These are phyloP conservation scores for Ceriops tagal DNA, from an alignment of 345 rosid genomes.

Conservation along the genomic window DNA sequence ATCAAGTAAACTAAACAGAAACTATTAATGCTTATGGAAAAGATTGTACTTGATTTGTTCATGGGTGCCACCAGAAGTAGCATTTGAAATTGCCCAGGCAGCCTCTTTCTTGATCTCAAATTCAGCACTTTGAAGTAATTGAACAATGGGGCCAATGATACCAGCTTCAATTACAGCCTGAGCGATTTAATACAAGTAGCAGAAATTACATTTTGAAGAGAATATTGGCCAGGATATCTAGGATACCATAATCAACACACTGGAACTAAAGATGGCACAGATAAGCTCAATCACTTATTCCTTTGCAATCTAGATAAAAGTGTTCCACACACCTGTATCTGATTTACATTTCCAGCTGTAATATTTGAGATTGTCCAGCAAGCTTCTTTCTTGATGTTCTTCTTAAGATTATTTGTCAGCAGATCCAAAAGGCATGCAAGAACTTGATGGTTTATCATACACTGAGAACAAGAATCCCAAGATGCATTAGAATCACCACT, in stretches of 20 bases:
- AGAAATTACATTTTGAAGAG: too few species aligned
- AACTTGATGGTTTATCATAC: slow-evolving; percentile 22
- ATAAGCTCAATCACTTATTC: background rate
- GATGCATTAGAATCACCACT: background rate
- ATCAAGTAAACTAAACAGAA: background rate
- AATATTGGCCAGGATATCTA: too few species aligned
- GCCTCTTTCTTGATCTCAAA: slow-evolving; percentile 33
- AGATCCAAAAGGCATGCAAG: slow-evolving; percentile 25
- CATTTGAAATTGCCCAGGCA: slow-evolving; percentile 33
- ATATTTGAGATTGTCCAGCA: slow-evolving; percentile 36
- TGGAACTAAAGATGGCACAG: background rate
- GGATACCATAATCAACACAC: too few species aligned
- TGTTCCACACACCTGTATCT: slow-evolving; percentile 24
- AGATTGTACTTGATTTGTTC: slow-evolving; percentile 29
- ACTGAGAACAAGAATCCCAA: slow-evolving; percentile 13
- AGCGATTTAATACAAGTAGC: background rate
- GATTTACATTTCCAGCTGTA: slow-evolving; percentile 30
- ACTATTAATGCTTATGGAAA: background rate
- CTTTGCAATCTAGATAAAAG: background rate
- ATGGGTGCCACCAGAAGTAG: slow-evolving; percentile 30
- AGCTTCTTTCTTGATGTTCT: slow-evolving; percentile 36
- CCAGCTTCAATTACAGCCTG: slow-evolving; percentile 28
- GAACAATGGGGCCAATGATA: slow-evolving; percentile 23
- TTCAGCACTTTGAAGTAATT: slow-evolving; percentile 28
- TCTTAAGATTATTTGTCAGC: slow-evolving; percentile 21